Conservation (phyloP, 1,139 yeast species). For the Geotrichum carabidarum region DNA sequence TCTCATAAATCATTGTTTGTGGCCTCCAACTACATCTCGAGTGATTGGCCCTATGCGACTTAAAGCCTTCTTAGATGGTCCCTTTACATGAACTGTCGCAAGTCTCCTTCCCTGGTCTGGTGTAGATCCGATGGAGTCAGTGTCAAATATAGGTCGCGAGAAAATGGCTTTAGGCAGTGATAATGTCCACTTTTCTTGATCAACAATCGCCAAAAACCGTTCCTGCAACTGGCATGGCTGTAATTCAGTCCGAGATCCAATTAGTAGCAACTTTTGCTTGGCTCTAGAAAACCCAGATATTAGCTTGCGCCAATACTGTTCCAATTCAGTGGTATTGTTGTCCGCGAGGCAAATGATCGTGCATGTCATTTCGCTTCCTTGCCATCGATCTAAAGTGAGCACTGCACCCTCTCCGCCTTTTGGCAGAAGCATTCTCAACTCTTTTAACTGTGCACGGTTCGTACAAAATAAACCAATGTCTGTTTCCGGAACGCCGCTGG, state of each 20-base stretch:
- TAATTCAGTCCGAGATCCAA: slow-evolving; percentile 63
- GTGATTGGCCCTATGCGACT: too few relatives aligned
- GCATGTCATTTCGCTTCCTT: slow-evolving; percentile 91
- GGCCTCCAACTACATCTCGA: too few relatives aligned
- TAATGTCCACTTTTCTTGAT: slow-evolving; percentile 60
- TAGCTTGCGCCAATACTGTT: slow-evolving; percentile 84
- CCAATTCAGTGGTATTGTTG: slow-evolving; percentile 77
- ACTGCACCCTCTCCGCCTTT: slow-evolving; percentile 44
- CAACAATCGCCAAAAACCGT: slow-evolving; percentile 58
- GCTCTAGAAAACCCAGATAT: slow-evolving; percentile 85
- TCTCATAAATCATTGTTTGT: not conserved
- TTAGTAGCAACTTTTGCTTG: slow-evolving; percentile 68
- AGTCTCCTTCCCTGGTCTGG: too few relatives aligned
- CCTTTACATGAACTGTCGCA: too few relatives aligned
- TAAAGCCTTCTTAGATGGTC: too few relatives aligned
- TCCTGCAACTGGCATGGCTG: slow-evolving; percentile 51
- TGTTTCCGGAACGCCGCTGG: too few relatives aligned
- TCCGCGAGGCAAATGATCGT: slow-evolving; percentile 82
- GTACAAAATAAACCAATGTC: too few relatives aligned
- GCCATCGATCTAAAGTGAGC: slow-evolving; percentile 90
- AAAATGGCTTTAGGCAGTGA: slow-evolving; percentile 41
- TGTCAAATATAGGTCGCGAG: too few relatives aligned
- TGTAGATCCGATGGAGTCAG: too few relatives aligned
- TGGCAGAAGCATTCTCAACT: too few relatives aligned
- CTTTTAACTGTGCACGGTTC: too few relatives aligned